Percentiles rank a stretch among this genome's conserved stretches.
Evolutionary conservation across 2,329 filamentous ascomycete species (phyloP).

Genomic region (Alternaria longipes): DNA sequence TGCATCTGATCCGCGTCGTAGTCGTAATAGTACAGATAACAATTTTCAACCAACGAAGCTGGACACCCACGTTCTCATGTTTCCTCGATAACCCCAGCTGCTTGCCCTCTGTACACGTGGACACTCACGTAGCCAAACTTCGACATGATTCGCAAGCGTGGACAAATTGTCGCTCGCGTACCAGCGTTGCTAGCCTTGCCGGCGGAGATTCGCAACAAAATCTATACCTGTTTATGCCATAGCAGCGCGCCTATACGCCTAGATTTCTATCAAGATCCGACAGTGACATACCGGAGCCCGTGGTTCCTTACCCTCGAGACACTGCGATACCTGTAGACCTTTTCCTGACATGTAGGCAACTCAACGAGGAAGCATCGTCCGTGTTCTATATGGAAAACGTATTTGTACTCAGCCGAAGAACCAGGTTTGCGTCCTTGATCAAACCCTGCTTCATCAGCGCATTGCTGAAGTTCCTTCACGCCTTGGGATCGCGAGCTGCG

Average conservation of each 20-base stretch:
- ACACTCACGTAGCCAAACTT: too few species aligned
- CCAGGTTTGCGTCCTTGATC: neutral
- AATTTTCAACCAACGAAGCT: too few species aligned
- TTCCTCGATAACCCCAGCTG: too few species aligned
- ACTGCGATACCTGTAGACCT: neutral
- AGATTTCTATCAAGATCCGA: neutral
- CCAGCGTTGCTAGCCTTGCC: neutral
- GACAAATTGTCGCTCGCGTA: neutral
- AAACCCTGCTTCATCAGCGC: neutral
- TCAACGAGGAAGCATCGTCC: conserved; percentile 2
- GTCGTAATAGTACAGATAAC: too few species aligned
- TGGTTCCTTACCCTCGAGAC: neutral
- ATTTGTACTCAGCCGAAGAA: neutral
- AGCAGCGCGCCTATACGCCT: neutral
- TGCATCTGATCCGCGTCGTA: too few species aligned
- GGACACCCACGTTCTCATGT: too few species aligned
- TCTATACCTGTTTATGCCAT: neutral
- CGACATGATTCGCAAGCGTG: too few species aligned
- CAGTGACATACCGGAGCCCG: neutral
- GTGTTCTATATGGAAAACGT: neutral
- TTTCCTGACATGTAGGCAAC: neutral
- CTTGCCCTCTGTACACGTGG: too few species aligned
- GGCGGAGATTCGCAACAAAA: conserved; percentile 1
- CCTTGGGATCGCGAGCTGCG: neutral
- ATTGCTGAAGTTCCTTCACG: neutral